Evolutionary conservation across 768 basidiomycete genomes (phyloP).

Genomic region (Guyanaporus albipodus): DNA sequence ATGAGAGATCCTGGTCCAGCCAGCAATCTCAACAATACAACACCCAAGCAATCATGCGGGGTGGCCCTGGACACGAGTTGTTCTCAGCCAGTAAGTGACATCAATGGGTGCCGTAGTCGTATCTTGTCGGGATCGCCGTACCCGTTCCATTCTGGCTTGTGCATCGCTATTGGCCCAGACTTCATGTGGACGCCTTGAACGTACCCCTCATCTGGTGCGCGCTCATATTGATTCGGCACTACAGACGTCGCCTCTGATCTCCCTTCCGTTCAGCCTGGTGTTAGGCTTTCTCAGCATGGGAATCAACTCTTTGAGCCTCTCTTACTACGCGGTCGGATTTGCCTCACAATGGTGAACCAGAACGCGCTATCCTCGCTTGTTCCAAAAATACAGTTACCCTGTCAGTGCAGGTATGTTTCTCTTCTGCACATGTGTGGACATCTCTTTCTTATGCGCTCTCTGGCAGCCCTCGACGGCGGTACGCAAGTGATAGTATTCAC

Average conservation of each 20-base stretch:
- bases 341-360: constrained; percentile 37
- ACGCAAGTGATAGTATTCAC: constrained; percentile 53
- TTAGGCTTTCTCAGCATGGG: constrained; percentile 17
- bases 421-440: not conserved
- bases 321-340: constrained; percentile 23
- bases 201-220: too few species aligned
- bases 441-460: not conserved
- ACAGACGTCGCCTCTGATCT: not conserved
- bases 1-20: too few species aligned
- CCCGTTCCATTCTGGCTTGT: too few species aligned
- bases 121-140: too few species aligned
- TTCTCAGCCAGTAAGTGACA: too few species aligned
- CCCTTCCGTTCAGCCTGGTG: constrained; percentile 6
- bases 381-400: constrained; percentile 36
- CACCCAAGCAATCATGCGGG: too few species aligned
- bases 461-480: constrained; percentile 34
- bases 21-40: too few species aligned
- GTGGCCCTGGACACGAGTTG: too few species aligned
- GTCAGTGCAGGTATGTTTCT: constrained; percentile 37
- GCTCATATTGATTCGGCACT: constrained; percentile 1
- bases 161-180: too few species aligned
- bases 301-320: constrained; percentile 23
- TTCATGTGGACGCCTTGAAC: too few species aligned
- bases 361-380: constrained; percentile 34
- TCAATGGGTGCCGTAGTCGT: too few species aligned